Base-by-base conservation (phyloP, 805 yeast species). In the Hemisphaericaspora nanyangensis region DNA sequence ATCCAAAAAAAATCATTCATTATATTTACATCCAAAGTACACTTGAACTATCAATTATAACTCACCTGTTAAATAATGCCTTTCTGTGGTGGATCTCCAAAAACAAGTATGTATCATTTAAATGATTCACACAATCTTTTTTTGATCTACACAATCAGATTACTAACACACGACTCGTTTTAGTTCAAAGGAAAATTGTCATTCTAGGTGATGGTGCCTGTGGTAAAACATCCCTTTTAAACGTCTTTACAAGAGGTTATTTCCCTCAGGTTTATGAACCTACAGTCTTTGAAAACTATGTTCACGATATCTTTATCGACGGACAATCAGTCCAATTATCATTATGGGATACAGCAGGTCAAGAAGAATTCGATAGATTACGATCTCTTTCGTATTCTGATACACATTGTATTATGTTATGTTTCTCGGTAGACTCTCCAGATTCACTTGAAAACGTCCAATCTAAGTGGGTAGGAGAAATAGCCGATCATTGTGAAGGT, bases 241-340 rank as follows among this genome's bases (percentile, higher is more conserved):
- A 91, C 59, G 96, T 93, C 47, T 93, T 91, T 68, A 93, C 99
- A 5, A 73, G 96, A 51, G 99, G 99, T 1, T 93, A 91, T 63
- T 91, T 91, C 68, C 98, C 98, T 7, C 96, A 93, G 59, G 98
- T 91, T 16, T 91, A 91, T 62, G 99, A 90, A 58, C 99, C 99
- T 18, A 91, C 99, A 1, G 97, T 91, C 28, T 91, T 93, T 64
- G 98, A 91, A 59, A 91, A 91, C 67, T 91, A 91, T 59, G 95
- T 90, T 43, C 98, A 91, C 63, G 98, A 91, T 59, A 93, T 91
- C 48, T 91, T 87, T 65, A 89, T 91, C 39, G 99, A 91, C 60
- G 91, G 91, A 37, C 88, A 87, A 60, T 88, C 93, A 35, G 85
- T 91, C 52, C 95, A 90, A 55, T 68, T 91, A 41, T 89, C 96